Base-by-base conservation (phyloP, 805 yeast species). In the Ogataea glucozyma region DNA sequence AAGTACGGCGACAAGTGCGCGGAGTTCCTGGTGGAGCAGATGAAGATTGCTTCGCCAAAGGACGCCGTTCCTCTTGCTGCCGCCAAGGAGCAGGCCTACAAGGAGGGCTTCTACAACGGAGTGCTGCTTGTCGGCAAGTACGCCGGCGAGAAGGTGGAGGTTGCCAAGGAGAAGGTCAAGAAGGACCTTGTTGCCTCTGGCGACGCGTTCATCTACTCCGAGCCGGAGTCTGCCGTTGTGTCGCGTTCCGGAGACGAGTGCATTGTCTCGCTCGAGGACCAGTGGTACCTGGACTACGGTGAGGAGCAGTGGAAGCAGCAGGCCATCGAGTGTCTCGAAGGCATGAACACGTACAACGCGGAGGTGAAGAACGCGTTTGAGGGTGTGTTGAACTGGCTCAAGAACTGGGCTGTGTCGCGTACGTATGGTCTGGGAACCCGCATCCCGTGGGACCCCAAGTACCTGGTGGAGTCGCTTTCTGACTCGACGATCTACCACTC, bases 281-380 rank as follows among this genome's bases (percentile, higher is more conserved):
- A 93, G 74, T 93, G 99, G 99, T 93, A 81, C 67, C 78, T 88
- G 57, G 97, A 93, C 65, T 93, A 93, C 60, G 99, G 99, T 76
- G 99, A 93, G 76, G 88, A 79, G 55, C 54, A 69, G 12, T 93
- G 99, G 99, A 87, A 85, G 62, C 67, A 73, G 12, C 79, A 78
- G 62, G 95, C 97, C 41, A 69, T 81, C 50, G 93, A 85, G 57
- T 85, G 95, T 64, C 75, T 93, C 48, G 75, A 73, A 35, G 63
- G 67, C 46, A 82, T 93, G 91, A 78, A 85, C 64, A 77, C 90
- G 9, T 91, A 78, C 73, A 75, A 83, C 40, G 73, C 82, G 38
- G 98, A 90, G 71, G 87, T 95, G 31, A 78, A 85, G 58, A 81
- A 91, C 61, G 96, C 95, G 6, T 91, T 93, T 58, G 96, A 89